Evolutionary conservation across 345 rosid species (phyloP), one percentile per base, ranked within the genome.

Genomic region (Citrus mangshanensis): DNA sequence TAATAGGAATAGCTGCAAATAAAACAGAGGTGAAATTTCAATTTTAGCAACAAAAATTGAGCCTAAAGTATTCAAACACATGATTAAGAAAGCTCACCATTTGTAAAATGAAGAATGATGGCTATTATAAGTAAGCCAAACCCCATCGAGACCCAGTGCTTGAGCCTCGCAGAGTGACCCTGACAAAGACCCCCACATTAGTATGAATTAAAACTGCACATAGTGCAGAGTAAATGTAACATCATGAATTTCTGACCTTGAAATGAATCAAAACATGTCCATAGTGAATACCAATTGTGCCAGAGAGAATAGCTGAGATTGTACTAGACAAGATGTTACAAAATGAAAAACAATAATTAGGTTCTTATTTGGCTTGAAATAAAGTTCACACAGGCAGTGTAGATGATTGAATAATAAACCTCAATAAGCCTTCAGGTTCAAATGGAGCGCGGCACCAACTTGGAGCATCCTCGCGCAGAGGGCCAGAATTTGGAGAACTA

Each of bases 371-470:
- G 28, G 21, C 55, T 25, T 55, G 58, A 62, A 42, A 75, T 27
- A 25, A 46, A 46, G 51, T 13, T 42, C 51, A 13, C 3, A 46
- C 51, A 12, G 3, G 51, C 51, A 46, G 18, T 46, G 16, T 46
- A 58, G 22, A 35, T 54, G 13, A 70, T 71, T 63, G 27, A 12
- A 46, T 46, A 68, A 35, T 61, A 40, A 62, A 89, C 90, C 93
- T 91, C 80, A 91, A 74, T 68, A 88, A 76, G 79, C 95, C 95
- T 89, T 91, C 95, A 1, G 95, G 95, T 73, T 91, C 93, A 25
- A 86, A 91, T 55, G 95, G 95, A 59, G 75, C 93, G 1, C 0
- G 86, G 72, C 95, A 91, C 95, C 92, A 91, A 55, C 0, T 54
- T 9, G 92, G 92, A 34, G 93, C 95, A 79, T 85, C 81, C 9